Percentiles rank a stretch among this genome's conserved stretches.
phyloP scores from a whole-genome alignment of 2,329 filamentous ascomycete species.

The Hymenoscyphus fructigenus region DNA sequence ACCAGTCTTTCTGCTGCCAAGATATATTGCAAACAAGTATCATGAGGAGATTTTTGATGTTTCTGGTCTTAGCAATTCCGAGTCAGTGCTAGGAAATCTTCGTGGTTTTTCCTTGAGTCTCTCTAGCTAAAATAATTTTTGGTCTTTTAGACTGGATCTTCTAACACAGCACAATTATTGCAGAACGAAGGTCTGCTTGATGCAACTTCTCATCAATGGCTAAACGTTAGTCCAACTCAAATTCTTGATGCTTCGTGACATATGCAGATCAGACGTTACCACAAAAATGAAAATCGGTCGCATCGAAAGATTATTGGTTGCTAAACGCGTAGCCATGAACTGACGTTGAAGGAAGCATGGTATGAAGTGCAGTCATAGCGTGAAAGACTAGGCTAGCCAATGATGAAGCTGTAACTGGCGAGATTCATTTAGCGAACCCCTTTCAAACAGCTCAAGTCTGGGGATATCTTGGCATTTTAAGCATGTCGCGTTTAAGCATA shows the following conservation, averaged over 20 bases:
- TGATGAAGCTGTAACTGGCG: not conserved
- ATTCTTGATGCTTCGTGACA: not conserved
- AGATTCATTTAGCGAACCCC: slow-evolving; percentile 4
- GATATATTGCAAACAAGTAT: too few relatives aligned
- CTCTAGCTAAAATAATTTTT: too few relatives aligned
- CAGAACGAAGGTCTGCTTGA: not conserved
- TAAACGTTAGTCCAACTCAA: not conserved
- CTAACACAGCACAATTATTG: not conserved
- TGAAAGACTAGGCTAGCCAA: slow-evolving; percentile 1
- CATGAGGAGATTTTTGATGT: too few relatives aligned
- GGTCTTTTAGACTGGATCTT: not conserved
- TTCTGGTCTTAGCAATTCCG: too few relatives aligned
- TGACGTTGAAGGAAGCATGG: slow-evolving; percentile 22
- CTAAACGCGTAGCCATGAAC: not conserved
- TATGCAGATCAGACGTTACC: not conserved
- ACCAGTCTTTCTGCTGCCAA: too few relatives aligned
- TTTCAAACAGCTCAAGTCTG: slow-evolving; percentile 14
- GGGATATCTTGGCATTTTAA: slow-evolving; percentile 19
- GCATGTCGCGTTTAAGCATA: slow-evolving; percentile 18
- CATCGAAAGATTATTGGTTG: not conserved
- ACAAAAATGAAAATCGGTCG: not conserved
- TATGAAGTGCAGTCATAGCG: not conserved
- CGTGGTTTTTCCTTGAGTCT: too few relatives aligned
- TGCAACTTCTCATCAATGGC: not conserved
- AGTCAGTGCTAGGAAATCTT: too few relatives aligned